Percentiles rank a stretch among this genome's conserved stretches.
These are phyloP conservation scores for Populus nigra DNA, from an alignment of 345 rosid genomes.

Conservation along the genomic window DNA sequence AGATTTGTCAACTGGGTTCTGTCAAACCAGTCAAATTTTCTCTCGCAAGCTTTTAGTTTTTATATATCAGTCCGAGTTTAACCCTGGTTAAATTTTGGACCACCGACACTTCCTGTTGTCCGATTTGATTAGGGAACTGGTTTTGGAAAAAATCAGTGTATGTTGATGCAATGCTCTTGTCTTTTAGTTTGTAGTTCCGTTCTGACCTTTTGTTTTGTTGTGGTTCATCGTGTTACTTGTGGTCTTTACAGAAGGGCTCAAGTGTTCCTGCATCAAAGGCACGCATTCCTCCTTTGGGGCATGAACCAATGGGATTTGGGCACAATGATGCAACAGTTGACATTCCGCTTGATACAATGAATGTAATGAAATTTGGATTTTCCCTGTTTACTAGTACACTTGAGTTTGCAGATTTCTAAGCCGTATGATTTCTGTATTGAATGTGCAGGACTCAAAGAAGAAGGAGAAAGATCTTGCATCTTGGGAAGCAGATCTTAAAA, in stretches of 20 bases:
- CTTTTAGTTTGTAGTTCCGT: not conserved
- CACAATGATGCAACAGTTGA: slow-evolving; percentile 81
- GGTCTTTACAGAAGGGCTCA: slow-evolving; percentile 52
- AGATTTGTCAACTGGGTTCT: not conserved
- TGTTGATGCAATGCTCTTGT: not conserved
- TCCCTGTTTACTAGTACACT: not conserved
- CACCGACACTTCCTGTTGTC: too few species aligned
- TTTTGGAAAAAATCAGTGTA: not conserved
- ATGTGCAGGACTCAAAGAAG: slow-evolving; percentile 39
- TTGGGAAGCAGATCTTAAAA: slow-evolving; percentile 93
- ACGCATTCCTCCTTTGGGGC: slow-evolving; percentile 52
- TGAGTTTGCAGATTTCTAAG: slow-evolving; percentile 11
- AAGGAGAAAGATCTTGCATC: slow-evolving; percentile 74
- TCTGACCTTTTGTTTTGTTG: not conserved
- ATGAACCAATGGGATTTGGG: slow-evolving; percentile 61
- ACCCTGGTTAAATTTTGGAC: not conserved
- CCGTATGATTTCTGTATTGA: slow-evolving; percentile 8
- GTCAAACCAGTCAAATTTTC: not conserved
- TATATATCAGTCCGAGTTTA: not conserved
- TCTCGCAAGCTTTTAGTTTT: not conserved
- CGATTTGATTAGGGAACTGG: not conserved
- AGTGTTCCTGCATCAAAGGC: slow-evolving; percentile 49
- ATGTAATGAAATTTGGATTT: slow-evolving; percentile 35
- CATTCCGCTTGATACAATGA: slow-evolving; percentile 78
- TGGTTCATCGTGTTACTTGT: not conserved